Evolutionary conservation across 2,329 filamentous ascomycete species (phyloP).

Genomic region (Chaetomium strumarium): DNA sequence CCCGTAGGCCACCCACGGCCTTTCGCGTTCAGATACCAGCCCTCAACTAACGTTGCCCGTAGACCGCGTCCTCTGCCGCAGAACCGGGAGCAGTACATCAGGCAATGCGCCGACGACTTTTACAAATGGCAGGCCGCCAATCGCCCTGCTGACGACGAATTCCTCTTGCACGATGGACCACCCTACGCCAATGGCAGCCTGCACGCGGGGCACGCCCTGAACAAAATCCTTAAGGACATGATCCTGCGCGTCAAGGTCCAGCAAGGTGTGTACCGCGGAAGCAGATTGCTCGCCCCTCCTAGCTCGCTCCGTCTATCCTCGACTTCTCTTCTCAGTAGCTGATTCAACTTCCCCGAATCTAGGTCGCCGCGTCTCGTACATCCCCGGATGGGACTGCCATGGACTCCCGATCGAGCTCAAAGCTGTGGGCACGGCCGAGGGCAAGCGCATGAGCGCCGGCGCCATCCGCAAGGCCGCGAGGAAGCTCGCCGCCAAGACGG

Average conservation of each 20-base stretch:
- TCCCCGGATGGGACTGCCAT: slow-evolving; percentile 97
- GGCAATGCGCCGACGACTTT: slow-evolving; percentile 76
- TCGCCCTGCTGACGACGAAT: slow-evolving; percentile 51
- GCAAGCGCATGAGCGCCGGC: slow-evolving; percentile 43
- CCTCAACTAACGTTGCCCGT: slow-evolving; percentile 18
- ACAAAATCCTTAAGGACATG: slow-evolving; percentile 96
- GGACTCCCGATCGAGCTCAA: slow-evolving; percentile 96
- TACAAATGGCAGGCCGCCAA: slow-evolving; percentile 76
- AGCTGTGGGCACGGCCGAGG: slow-evolving; percentile 58
- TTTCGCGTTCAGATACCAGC: background rate
- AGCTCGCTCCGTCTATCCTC: background rate
- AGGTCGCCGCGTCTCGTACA: slow-evolving; percentile 67
- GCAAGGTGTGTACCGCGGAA: slow-evolving; percentile 42
- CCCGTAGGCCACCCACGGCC: slow-evolving; percentile 43
- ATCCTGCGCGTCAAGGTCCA: slow-evolving; percentile 76
- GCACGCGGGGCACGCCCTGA: slow-evolving; percentile 90
- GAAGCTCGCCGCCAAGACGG: slow-evolving; percentile 59
- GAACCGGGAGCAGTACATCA: slow-evolving; percentile 55
- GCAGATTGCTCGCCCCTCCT: background rate
- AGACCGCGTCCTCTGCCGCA: slow-evolving; percentile 49
- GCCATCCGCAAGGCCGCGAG: slow-evolving; percentile 60
- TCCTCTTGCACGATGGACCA: slow-evolving; percentile 89
- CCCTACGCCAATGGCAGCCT: slow-evolving; percentile 92
- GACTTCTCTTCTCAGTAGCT: background rate
- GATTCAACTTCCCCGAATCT: background rate